A percentile compares a stretch with the other conserved stretches of the same genome.
Evolutionary conservation across 805 yeast species (phyloP).

Genomic region (Starmerella etchellsii): DNA sequence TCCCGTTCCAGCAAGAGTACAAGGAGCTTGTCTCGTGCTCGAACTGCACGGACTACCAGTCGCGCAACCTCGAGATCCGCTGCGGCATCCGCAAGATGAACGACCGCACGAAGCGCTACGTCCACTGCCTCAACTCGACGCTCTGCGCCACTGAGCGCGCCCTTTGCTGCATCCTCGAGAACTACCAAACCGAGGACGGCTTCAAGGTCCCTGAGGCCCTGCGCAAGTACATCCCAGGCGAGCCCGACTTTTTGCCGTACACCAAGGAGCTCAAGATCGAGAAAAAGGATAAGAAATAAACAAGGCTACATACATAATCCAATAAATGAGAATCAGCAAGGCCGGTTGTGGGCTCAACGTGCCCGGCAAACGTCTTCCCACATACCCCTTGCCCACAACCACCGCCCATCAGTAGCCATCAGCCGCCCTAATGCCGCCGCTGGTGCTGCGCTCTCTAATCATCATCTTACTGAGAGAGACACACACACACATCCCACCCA

Average conservation of each 20-base stretch:
- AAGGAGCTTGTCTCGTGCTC: constrained; percentile 97
- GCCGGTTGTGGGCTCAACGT: too few relatives aligned
- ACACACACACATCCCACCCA: too few relatives aligned
- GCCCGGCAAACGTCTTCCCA: too few relatives aligned
- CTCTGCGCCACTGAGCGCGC: constrained; percentile 98
- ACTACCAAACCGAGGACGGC: constrained; percentile 96
- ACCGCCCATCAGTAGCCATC: too few relatives aligned
- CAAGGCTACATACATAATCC: too few relatives aligned
- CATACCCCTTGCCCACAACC: too few relatives aligned
- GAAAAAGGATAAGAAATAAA: constrained; percentile 19
- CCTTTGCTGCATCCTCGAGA: constrained; percentile 90
- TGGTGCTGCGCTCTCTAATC: too few relatives aligned
- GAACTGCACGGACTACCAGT: constrained; percentile 98
- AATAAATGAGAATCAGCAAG: too few relatives aligned
- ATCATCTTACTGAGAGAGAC: too few relatives aligned
- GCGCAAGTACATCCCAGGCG: constrained; percentile 94
- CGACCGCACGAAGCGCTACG: constrained; percentile 93
- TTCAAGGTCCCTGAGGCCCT: constrained; percentile 85
- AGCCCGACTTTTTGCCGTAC: constrained; percentile 91
- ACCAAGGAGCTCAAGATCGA: constrained; percentile 50
- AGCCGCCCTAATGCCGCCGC: too few relatives aligned
- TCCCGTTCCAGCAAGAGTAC: constrained; percentile 98
- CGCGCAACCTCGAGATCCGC: constrained; percentile 96
- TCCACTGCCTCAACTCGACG: constrained; percentile 95
- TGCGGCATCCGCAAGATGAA: constrained; percentile 94